A percentile compares a stretch with the other conserved stretches of the same genome.
Evolutionary conservation across 257 asterid genomes (phyloP).

Genomic region (Nicotiana attenuata): DNA sequence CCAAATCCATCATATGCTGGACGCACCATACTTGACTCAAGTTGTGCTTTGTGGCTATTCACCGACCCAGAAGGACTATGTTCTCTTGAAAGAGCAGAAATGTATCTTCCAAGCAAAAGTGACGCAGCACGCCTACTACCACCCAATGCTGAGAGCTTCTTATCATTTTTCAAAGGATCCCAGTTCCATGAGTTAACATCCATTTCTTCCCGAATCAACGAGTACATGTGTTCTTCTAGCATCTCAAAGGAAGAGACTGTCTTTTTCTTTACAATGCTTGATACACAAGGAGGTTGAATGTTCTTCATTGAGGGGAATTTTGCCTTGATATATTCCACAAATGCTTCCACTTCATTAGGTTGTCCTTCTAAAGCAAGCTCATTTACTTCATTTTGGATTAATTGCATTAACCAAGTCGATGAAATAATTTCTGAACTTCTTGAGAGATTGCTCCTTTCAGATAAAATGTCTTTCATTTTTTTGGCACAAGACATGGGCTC

Average conservation of each 20-base stretch:
- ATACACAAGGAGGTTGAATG: conserved; percentile 36
- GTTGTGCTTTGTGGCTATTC: conserved; percentile 29
- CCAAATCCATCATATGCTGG: conserved; percentile 52
- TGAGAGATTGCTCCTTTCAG: conserved; percentile 25
- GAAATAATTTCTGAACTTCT: conserved; percentile 31
- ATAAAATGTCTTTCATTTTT: conserved; percentile 19
- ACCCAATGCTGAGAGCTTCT: conserved; percentile 27
- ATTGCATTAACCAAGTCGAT: conserved; percentile 45
- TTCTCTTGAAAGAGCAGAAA: conserved; percentile 65
- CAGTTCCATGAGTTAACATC: conserved; percentile 21
- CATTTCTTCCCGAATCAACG: conserved; percentile 41
- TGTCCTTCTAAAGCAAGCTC: conserved; percentile 60
- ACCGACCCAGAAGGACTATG: conserved; percentile 60
- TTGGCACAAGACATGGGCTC: conserved; percentile 34
- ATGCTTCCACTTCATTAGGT: conserved; percentile 58
- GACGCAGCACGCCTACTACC: conserved; percentile 29
- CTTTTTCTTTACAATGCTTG: conserved; percentile 31
- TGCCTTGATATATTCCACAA: conserved; percentile 49
- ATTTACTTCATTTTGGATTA: conserved; percentile 60
- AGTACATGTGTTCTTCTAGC: conserved; percentile 65
- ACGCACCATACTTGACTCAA: conserved; percentile 24
- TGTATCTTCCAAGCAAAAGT: conserved; percentile 74
- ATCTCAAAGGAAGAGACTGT: conserved; percentile 35
- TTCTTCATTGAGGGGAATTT: conserved; percentile 62
- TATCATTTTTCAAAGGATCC: conserved; percentile 21